These are phyloP conservation scores for Collybiopsis confluens DNA, from an alignment of 768 basidiomycete species.

Conservation along the genomic window DNA sequence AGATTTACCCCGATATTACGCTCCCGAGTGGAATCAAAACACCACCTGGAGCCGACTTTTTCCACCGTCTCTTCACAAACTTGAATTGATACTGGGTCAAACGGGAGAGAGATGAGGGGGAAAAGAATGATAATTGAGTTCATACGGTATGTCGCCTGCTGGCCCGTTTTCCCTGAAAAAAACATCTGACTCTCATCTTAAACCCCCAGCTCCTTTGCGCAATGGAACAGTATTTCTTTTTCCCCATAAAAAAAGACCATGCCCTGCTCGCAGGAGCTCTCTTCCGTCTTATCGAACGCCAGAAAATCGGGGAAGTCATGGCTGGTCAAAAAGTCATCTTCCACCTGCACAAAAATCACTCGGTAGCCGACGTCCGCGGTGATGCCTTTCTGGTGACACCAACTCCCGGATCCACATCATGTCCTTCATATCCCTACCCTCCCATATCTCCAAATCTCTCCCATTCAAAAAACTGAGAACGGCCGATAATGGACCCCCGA, in stretches of 20 bases:
- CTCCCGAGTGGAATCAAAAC: conserved; percentile 91
- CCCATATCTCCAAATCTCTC: too few relatives aligned
- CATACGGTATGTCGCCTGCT: conserved; percentile 86
- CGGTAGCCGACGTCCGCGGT: too few relatives aligned
- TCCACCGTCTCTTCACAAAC: conserved; percentile 96
- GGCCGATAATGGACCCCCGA: too few relatives aligned
- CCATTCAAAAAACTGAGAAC: too few relatives aligned
- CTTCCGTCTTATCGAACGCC: conserved; percentile 85
- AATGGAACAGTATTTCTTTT: conserved; percentile 92
- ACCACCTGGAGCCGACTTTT: conserved; percentile 96
- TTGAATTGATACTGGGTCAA: conserved; percentile 99
- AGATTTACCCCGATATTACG: conserved; percentile 85
- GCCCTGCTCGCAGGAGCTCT: conserved; percentile 84
- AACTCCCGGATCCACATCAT: too few relatives aligned
- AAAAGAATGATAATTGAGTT: conserved; percentile 92
- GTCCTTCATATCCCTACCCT: too few relatives aligned
- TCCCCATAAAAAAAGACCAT: conserved; percentile 75
- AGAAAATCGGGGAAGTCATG: conserved; percentile 93
- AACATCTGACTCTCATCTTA: neutral
- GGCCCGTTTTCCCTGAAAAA: neutral
- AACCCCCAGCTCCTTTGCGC: conserved; percentile 82
- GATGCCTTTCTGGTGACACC: too few relatives aligned
- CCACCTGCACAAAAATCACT: too few relatives aligned
- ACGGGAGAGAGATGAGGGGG: conserved; percentile 93
- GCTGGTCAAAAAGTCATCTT: conserved; percentile 89